These are phyloP conservation scores for Fusarium sp. DNA, from an alignment of 2,329 filamentous ascomycete genomes.

Conservation along the genomic window DNA sequence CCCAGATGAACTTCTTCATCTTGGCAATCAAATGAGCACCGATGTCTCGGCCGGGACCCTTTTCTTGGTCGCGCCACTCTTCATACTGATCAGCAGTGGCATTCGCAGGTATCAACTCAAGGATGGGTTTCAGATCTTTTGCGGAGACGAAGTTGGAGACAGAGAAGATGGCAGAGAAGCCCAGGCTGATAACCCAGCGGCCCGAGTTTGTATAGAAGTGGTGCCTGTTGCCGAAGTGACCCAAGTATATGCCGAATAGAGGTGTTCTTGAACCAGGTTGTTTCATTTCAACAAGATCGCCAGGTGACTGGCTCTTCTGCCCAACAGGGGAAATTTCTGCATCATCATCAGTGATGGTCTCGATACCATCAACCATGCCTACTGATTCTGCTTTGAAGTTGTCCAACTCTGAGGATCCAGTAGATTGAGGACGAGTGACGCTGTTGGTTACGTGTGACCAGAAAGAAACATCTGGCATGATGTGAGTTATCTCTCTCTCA, in stretches of 20 bases:
- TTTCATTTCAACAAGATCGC: slow-evolving; percentile 65
- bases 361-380: slow-evolving; percentile 43
- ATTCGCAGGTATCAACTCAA: slow-evolving; percentile 48
- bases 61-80: slow-evolving; percentile 48
- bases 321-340: slow-evolving; percentile 45
- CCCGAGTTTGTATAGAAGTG: slow-evolving; percentile 67
- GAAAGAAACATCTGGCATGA: slow-evolving; percentile 44
- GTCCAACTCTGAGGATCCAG: slow-evolving; percentile 50
- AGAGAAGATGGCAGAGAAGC: slow-evolving; percentile 61
- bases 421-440: slow-evolving; percentile 51
- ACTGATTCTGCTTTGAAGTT: slow-evolving; percentile 41
- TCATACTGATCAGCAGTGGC: slow-evolving; percentile 49
- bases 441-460: slow-evolving; percentile 48
- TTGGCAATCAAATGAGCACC: slow-evolving; percentile 59
- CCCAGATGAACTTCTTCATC: slow-evolving; percentile 60
- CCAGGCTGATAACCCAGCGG: slow-evolving; percentile 59
- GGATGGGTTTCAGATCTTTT: slow-evolving; percentile 56
- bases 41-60: slow-evolving; percentile 59
- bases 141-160: slow-evolving; percentile 59
- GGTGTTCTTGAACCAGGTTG: slow-evolving; percentile 57
- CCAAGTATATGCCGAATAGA: slow-evolving; percentile 65
- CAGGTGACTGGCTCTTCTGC: slow-evolving; percentile 50
- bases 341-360: slow-evolving; percentile 48
- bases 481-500: slow-evolving; percentile 11
- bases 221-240: slow-evolving; percentile 61